Base-by-base conservation (phyloP, 441 rosid genomes). In the Dalechampia spathulata region DNA sequence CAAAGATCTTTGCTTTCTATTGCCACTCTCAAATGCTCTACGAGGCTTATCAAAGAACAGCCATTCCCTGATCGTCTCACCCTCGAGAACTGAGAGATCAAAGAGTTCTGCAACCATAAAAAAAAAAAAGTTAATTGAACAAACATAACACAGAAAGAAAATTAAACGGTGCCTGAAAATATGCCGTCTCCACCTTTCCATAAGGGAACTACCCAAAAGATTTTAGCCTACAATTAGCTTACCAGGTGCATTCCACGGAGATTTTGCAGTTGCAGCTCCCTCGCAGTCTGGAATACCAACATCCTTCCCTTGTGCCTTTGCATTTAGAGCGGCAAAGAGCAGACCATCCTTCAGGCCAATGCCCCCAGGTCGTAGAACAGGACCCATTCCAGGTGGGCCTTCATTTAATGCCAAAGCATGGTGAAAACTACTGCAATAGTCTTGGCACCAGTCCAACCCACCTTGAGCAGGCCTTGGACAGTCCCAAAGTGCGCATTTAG, bases 201-300 rank as follows among this genome's bases (percentile, higher is more conserved):
- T 41, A n/a, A n/a, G n/a, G n/a, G n/a, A n/a, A n/a, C n/a, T n/a
- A n/a, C n/a, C n/a, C n/a, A n/a, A n/a, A n/a, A n/a, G n/a, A n/a
- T n/a, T n/a, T n/a, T n/a, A n/a, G n/a, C n/a, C n/a, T n/a, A n/a
- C n/a, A n/a, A 55, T 52, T 27, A 40, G 57, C 76, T 50, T 66
- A 90, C 99, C 99, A 20, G 99, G 93, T 44, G 99, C 99, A 75
- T 93, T 93, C 99, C 97, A 93, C 32, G 99, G 99, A 57, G 97
- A 93, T 65, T 93, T 93, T 2, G 97, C 82, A 68, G 99, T 90
- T 28, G 99, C 99, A 75, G 99, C 99, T 65, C 99, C 99, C 69
- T 87, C 95, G 26, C 99, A 93, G 70, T 93, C 96, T 0, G 97
- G 99, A 47, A 93, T 80, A 49, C 99, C 99, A 3, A 87, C 99